Base-by-base conservation (phyloP, 345 rosid species). In the Murraya koenigii region DNA sequence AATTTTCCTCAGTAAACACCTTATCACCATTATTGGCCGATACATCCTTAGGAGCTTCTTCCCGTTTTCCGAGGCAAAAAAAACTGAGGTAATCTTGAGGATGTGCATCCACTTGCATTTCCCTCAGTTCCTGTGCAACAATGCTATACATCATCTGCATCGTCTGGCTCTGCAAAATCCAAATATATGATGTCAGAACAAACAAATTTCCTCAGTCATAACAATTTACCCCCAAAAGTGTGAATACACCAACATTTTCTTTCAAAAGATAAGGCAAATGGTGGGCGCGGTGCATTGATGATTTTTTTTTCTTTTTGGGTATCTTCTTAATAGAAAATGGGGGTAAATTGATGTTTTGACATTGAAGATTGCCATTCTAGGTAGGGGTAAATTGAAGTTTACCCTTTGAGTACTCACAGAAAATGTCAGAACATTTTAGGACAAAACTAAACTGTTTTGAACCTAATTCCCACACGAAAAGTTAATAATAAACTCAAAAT, bases 11-110 rank as follows among this genome's bases (percentile, higher is more conserved):
- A 35, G 77, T 7, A 63, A 30, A 63, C 89, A 93, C 98, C 98
- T 1, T 52, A 66, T 44, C 85, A 78, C 84, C 88, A 59, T 72
- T 76, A 36, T 79, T 54, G 69, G 7, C 67, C 36, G 82, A 71
- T 63, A 59, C 19, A 28, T 81, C 83, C 23, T 59, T 69, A 7
- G 90, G 81, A 68, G 44, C 62, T 76, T 79, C 60, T 82, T 94
- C 98, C 72, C 92, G 84, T 11, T 91, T 94, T 75, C 97, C 98
- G 73, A 95, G 84, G 78, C 98, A 95, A 82, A 88, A 95, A 85
- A 96, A 96, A 91, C 94, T 96, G 49, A 96, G 97, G 89, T 91
- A 96, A 72, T 96, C 97, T 66, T 76, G 89, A 63, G 98, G 99
- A 85, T 89, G 87, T 33, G 90, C 79, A 71, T 85, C 89, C 78